Conservation (phyloP, 2,329 filamentous ascomycete genomes). For the Epichloe scottii region DNA sequence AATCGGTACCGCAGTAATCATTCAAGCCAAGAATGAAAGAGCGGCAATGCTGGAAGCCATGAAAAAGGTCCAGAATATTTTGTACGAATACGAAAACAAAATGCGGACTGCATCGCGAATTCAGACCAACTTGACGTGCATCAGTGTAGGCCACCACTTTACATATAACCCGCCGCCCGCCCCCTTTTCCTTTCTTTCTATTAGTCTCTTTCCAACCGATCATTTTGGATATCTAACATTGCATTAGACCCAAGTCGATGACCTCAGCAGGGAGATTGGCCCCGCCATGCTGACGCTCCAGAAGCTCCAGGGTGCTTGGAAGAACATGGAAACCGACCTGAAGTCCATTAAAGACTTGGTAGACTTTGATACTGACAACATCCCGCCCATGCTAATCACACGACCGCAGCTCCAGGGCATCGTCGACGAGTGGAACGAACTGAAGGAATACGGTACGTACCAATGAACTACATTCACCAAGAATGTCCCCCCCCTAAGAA, state of each 20-base stretch:
- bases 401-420: background rate
- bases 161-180: background rate
- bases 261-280: background rate
- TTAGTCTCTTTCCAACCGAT: no score
- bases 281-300: background rate
- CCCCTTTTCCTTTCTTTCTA: no score
- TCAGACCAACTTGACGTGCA: background rate
- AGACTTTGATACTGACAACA: background rate
- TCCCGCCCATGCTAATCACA: background rate
- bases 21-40: background rate
- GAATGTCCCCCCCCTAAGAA: no score
- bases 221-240: background rate
- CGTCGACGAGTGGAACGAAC: slow-evolving; percentile 1
- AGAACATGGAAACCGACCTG: slow-evolving; percentile 1
- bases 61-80: background rate
- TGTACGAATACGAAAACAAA: background rate
- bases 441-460: background rate
- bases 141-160: background rate
- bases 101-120: background rate
- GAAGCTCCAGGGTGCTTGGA: background rate
- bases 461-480: no score
- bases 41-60: background rate
- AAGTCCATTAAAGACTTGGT: background rate
- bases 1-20: background rate
- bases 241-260: background rate